Evolutionary conservation across 1,139 yeast genomes (phyloP).

Genomic region (Candida sojae): DNA sequence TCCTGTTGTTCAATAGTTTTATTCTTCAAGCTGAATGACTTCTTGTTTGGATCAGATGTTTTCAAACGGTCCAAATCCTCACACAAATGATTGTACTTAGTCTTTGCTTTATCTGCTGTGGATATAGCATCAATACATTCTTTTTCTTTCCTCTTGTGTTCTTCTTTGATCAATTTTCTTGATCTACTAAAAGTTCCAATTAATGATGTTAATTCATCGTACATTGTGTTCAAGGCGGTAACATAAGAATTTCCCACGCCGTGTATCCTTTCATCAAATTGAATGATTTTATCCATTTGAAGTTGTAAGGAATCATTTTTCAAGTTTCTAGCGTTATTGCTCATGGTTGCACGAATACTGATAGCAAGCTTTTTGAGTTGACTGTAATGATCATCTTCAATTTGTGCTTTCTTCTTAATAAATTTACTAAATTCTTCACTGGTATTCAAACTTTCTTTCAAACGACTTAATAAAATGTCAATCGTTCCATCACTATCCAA

Average conservation of each 20-base stretch:
- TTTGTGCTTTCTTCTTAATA: conserved; percentile 72
- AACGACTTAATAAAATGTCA: conserved; percentile 66
- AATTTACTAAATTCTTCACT: conserved; percentile 85
- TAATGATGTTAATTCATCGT: conserved; percentile 79
- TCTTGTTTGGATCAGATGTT: conserved; percentile 80
- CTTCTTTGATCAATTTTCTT: conserved; percentile 79
- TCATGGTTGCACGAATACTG: conserved; percentile 54
- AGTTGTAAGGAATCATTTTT: conserved; percentile 70
- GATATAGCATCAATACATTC: conserved; percentile 80
- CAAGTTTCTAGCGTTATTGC: conserved; percentile 44
- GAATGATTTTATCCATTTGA: conserved; percentile 68
- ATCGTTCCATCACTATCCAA: conserved; percentile 47
- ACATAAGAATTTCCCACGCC: conserved; percentile 78
- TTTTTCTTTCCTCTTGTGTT: conserved; percentile 77
- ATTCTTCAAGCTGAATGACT: conserved; percentile 75
- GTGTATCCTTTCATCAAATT: conserved; percentile 73
- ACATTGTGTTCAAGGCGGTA: conserved; percentile 79
- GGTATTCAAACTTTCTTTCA: conserved; percentile 77
- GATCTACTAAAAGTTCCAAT: conserved; percentile 67
- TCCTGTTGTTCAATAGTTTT: conserved; percentile 88
- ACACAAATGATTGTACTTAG: conserved; percentile 76
- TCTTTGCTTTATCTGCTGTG: conserved; percentile 86
- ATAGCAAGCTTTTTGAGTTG: conserved; percentile 70
- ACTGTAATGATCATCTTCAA: conserved; percentile 77
- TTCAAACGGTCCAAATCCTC: conserved; percentile 84